A percentile compares a stretch with the other conserved stretches of the same genome.
Evolutionary conservation across 1,284 basidiomycete species (phyloP).

Genomic region (Neolentinus lepideus): DNA sequence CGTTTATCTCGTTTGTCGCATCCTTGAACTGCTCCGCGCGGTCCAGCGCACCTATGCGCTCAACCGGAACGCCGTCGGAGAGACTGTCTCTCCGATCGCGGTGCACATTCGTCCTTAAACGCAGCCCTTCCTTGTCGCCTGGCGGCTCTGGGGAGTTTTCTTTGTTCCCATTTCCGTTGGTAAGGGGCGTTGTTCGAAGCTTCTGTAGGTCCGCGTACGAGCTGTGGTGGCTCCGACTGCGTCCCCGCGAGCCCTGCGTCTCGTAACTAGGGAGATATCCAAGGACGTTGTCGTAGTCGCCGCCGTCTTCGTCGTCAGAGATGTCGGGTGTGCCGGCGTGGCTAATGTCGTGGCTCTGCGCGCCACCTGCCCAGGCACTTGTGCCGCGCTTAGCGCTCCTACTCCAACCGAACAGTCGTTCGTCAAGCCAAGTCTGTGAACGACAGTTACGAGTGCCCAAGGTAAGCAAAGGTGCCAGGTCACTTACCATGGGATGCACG

Average conservation of each 20-base stretch:
- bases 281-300: conserved; percentile 77
- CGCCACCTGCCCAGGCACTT: conserved; percentile 64
- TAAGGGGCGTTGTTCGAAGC: conserved; percentile 33
- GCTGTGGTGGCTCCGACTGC: conserved; percentile 56
- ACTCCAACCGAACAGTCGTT: conserved; percentile 90
- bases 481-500: conserved; percentile 69
- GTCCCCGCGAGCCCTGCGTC: conserved; percentile 17
- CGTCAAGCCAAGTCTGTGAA: conserved; percentile 80
- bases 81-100: conserved; percentile 55
- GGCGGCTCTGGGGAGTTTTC: conserved; percentile 10
- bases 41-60: conserved; percentile 52
- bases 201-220: conserved; percentile 77
- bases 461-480: neutral
- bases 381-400: conserved; percentile 63
- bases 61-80: conserved; percentile 54
- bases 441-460: neutral
- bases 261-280: conserved; percentile 50
- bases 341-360: conserved; percentile 51
- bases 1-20: conserved; percentile 60
- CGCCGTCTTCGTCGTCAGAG: conserved; percentile 71
- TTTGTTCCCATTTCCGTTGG: conserved; percentile 9
- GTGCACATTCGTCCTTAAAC: conserved; percentile 32
- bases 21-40: conserved; percentile 39
- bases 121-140: conserved; percentile 31
- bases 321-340: conserved; percentile 59